Evolutionary conservation across 106 monocot genomes (phyloP).

Genomic region (Acorus calamus): DNA sequence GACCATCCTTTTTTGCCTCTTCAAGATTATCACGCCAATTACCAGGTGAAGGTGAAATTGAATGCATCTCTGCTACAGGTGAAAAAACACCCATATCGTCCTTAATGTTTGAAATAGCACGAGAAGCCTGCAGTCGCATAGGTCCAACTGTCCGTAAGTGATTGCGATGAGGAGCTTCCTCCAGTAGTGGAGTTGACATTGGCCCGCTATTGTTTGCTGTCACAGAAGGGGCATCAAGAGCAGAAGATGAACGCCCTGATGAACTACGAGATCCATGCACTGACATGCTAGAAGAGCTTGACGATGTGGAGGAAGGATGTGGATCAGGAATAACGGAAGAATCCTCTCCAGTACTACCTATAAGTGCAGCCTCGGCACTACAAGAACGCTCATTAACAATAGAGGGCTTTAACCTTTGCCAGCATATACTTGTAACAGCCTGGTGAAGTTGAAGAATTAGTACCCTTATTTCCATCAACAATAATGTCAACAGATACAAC

Average conservation of each 20-base stretch:
- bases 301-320: conserved; percentile 41
- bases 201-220: conserved; percentile 25
- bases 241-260: neutral
- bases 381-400: conserved; percentile 68
- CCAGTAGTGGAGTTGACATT: conserved; percentile 19
- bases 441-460: conserved; percentile 22
- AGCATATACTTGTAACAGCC: conserved; percentile 83
- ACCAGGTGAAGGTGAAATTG: conserved; percentile 75
- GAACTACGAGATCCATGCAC: conserved; percentile 32
- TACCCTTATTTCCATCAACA: neutral
- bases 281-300: conserved; percentile 26
- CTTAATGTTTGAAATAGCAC: conserved; percentile 39
- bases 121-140: conserved; percentile 64
- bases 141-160: conserved; percentile 36
- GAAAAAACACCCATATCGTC: conserved; percentile 99
- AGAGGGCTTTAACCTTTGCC: conserved; percentile 89
- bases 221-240: no score
- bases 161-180: conserved; percentile 53
- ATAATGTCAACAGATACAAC: neutral
- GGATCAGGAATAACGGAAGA: conserved; percentile 97
- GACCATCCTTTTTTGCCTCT: conserved; percentile 40
- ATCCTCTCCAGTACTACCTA: conserved; percentile 76
- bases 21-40: conserved; percentile 64
- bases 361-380: conserved; percentile 69
- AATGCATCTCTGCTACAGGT: conserved; percentile 93